A percentile compares a stretch with the other conserved stretches of the same genome.
Conservation (phyloP, 352 stramenopile genomes). For the Globisporangium cylindrosporum region DNA sequence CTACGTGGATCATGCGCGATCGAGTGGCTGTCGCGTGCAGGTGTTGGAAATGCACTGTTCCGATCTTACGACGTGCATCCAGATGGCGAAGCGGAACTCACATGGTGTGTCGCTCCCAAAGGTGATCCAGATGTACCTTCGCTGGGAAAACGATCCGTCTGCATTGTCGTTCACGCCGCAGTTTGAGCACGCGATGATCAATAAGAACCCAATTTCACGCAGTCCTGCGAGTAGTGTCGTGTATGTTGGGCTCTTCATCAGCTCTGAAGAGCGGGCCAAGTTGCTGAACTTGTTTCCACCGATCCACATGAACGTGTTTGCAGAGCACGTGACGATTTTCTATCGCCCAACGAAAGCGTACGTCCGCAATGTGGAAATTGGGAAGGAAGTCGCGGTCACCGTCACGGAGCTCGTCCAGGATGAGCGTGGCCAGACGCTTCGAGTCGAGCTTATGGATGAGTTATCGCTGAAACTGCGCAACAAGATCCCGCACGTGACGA, state of each 20-base stretch:
- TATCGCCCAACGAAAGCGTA: slow-evolving; percentile 60
- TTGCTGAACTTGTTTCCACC: slow-evolving; percentile 30
- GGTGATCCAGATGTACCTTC: slow-evolving; percentile 68
- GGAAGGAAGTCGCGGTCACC: slow-evolving; percentile 31
- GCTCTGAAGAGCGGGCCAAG: slow-evolving; percentile 25
- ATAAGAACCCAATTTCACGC: slow-evolving; percentile 48
- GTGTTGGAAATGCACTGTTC: slow-evolving; percentile 59
- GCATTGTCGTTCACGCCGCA: slow-evolving; percentile 37
- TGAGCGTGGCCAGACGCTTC: slow-evolving; percentile 37
- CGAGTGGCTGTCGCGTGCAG: slow-evolving; percentile 23
- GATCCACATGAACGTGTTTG: slow-evolving; percentile 37
- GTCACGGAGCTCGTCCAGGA: slow-evolving; percentile 46
- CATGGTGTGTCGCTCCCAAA: slow-evolving; percentile 59
- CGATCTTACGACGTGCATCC: slow-evolving; percentile 40
- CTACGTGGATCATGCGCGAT: slow-evolving; percentile 41
- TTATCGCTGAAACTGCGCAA: slow-evolving; percentile 43
- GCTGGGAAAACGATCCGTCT: slow-evolving; percentile 48
- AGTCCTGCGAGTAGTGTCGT: slow-evolving; percentile 30
- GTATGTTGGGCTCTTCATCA: slow-evolving; percentile 61
- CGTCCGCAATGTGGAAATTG: slow-evolving; percentile 39
- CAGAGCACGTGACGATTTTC: slow-evolving; percentile 67
- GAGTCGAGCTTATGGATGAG: slow-evolving; percentile 38
- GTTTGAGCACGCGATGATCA: slow-evolving; percentile 45
- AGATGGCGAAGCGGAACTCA: slow-evolving; percentile 63
- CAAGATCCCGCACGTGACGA: slow-evolving; percentile 61